Percentiles rank a stretch among this genome's conserved stretches.
phyloP scores from a whole-genome alignment of 768 basidiomycete genomes.

The Hemileccinum impolitum region DNA sequence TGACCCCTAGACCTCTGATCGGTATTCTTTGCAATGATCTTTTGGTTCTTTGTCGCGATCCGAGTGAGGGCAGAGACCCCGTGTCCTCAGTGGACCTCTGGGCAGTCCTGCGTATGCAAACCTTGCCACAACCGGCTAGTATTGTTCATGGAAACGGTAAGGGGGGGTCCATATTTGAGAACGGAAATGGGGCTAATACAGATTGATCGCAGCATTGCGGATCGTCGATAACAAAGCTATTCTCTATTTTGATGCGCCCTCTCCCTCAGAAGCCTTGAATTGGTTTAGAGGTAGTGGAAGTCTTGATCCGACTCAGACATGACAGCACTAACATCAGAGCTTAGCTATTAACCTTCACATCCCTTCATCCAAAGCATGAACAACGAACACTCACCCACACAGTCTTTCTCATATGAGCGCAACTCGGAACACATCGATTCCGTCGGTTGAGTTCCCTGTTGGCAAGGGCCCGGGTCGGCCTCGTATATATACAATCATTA shows the following conservation, averaged over 20 bases:
- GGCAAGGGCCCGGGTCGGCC: constrained; percentile 20
- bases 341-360: constrained; percentile 88
- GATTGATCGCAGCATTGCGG: constrained; percentile 56
- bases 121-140: constrained; percentile 83
- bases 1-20: constrained; percentile 73
- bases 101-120: constrained; percentile 96
- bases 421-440: constrained; percentile 4
- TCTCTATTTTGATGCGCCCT: constrained; percentile 82
- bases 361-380: constrained; percentile 73
- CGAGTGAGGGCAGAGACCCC: constrained; percentile 75
- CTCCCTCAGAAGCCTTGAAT: constrained; percentile 79
- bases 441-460: constrained; percentile 9
- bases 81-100: constrained; percentile 82
- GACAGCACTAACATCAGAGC: constrained; percentile 5
- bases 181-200: constrained; percentile 5
- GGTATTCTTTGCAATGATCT: constrained; percentile 92
- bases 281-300: constrained; percentile 76
- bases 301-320: constrained; percentile 8
- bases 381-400: constrained; percentile 10
- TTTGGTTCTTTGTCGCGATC: constrained; percentile 86
- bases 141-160: constrained; percentile 85
- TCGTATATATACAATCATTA: constrained; percentile 38
- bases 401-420: constrained; percentile 5
- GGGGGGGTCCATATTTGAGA: constrained; percentile 10
- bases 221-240: constrained; percentile 92